Evolutionary conservation across 495 filamentous ascomycete species (phyloP), one percentile per base, ranked within the genome.

Genomic region (Hypomontagnella monticulosa): DNA sequence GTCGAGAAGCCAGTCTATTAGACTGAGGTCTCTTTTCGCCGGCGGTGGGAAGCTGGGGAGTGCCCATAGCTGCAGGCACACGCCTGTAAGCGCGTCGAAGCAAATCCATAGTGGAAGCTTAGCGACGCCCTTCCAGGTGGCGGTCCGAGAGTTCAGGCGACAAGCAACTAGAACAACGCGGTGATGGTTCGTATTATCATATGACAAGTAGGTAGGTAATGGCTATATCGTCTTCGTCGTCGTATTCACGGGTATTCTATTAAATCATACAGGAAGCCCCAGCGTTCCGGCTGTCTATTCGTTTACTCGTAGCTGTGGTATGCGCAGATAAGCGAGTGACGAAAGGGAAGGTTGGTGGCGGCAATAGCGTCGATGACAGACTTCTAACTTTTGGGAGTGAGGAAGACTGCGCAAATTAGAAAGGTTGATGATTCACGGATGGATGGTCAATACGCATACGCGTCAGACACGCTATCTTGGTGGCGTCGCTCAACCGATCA

Each of bases 41-140:
- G 36, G 75, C 41, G 36, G 80, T 71, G 16, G 82, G 81, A 40
- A 83, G 73, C 42, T 73, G 73, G 8, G 76, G 66, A 34, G 74
- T 61, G 43, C 67, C 68, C 49, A 71, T 63, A 27, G 76, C 66
- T 20, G 72, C 70, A 43, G 82, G 82, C 56, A 83, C 71, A 67
- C 78, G 78, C 73, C 78, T 81, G 61, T 80, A 72, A 48, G 81
- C 78, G 68, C 83, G 82, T 66, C 81, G 79, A 72, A 86, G 77
- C 73, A 85, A 77, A 75, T 84, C 82, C 83, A 86, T 86, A 68
- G 71, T 66, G 75, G 57, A 18, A 49, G 49, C 57, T 52, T 53
- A 43, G 20, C 56, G 49, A 58, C 60, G 60, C 44, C 50, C 43
- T 60, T 40, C 50, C 23, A 37, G 41, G 50, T 16, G 50, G 36